Conservation (phyloP, 2,329 filamentous ascomycete species). For the Drechslerella stenobrocha region DNA sequence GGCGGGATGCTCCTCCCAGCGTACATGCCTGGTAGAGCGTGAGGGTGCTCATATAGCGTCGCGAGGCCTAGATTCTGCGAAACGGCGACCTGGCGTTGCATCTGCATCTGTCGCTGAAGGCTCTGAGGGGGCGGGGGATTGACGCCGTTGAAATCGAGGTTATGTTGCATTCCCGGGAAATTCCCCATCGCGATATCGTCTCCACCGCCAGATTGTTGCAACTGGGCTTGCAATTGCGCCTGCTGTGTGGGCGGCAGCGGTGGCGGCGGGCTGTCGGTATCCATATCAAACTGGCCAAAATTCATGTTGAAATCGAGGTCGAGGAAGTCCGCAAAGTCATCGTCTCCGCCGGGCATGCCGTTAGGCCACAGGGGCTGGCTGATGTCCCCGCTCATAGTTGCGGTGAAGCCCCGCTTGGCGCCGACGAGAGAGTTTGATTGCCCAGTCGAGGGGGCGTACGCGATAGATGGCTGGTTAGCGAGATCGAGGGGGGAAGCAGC, state of each 20-base stretch:
- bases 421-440: slow-evolving; percentile 22
- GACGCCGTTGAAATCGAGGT: slow-evolving; percentile 14
- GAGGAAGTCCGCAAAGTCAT: slow-evolving; percentile 46
- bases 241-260: slow-evolving; percentile 11
- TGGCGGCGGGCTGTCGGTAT: slow-evolving; percentile 28
- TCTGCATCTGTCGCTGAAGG: slow-evolving; percentile 30
- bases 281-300: slow-evolving; percentile 42
- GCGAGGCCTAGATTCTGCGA: slow-evolving; percentile 33
- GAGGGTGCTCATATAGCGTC: slow-evolving; percentile 37
- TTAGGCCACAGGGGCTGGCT: slow-evolving; percentile 37
- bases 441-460: slow-evolving; percentile 10
- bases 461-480: neutral
- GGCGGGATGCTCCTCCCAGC: slow-evolving; percentile 66
- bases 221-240: slow-evolving; percentile 5
- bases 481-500: neutral
- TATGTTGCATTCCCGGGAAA: slow-evolving; percentile 34
- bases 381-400: slow-evolving; percentile 34
- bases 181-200: slow-evolving; percentile 45
- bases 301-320: slow-evolving; percentile 43
- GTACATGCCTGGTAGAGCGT: slow-evolving; percentile 27
- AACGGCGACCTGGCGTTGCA: slow-evolving; percentile 20
- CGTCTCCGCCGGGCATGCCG: slow-evolving; percentile 31
- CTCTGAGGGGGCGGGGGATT: slow-evolving; percentile 28
- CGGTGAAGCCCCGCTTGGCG: slow-evolving; percentile 16
- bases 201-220: slow-evolving; percentile 8